Base-by-base conservation (phyloP, 2,329 filamentous ascomycete genomes). In the Davidsoniella neocaledoniae region DNA sequence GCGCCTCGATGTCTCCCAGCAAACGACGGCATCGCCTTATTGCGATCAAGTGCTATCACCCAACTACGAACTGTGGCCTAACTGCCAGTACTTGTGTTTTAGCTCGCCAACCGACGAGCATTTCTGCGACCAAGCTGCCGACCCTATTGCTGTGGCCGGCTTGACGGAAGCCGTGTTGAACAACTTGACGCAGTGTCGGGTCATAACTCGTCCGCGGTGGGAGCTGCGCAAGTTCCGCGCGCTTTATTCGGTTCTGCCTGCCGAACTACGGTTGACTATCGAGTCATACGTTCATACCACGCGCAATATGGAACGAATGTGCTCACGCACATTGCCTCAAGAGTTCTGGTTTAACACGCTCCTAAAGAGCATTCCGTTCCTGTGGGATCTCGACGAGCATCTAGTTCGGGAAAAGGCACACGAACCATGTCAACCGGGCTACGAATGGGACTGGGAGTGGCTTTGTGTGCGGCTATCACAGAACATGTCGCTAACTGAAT, bases 381-480 rank as follows among this genome's bases (percentile, higher is more conserved):
- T 51, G 4, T 43, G 37, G 37, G 43, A 47, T n/a, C 23, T 51
- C 10, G 38, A 51, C 14, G 19, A 9, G 5, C 12, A 21, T 10
- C 16, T 37, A 14, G 10, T 47, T 6, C 17, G 39, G 8, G 19
- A 33, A 21, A 33, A 36, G 19, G 7, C 43, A 33, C 49, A 17
- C 12, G 14, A 26, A n/a, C 25, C 42, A 17, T 21, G 16, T 14
- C 29, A 26, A 17, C 26, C 29, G 17, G 19, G 39, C 41, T 33
- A 25, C n/a, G 49, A 51, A 51, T 51, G 49, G 49, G 49, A 51
- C 38, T 51, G 43, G 43, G 49, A 51, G 19, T n/a, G n/a, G 16
- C 25, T 47, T 7, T 23, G 39, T n/a, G 23, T 23, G 21, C 36
- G 39, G 21, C n/a, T 47, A 12, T 44, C 21, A 7, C 25, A 43